Conservation (phyloP, 805 yeast genomes). For the Yarrowia phangngaensis region DNA sequence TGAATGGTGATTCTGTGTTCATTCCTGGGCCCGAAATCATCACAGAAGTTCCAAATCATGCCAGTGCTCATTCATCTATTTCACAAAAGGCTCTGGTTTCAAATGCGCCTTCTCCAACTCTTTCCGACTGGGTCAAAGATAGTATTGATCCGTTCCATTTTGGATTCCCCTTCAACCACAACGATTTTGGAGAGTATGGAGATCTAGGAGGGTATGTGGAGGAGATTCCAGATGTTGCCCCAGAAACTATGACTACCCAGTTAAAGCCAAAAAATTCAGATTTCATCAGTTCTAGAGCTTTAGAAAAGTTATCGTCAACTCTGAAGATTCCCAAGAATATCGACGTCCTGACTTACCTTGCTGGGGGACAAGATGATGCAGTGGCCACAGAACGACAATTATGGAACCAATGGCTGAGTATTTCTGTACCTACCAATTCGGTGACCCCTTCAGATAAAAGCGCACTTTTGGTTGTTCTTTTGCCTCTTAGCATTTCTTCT, state of each 20-base stretch:
- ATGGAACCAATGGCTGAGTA: constrained; percentile 26
- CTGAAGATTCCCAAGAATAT: constrained; percentile 18
- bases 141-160: constrained; percentile 21
- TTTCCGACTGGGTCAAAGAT: constrained; percentile 15
- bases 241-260: neutral
- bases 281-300: neutral
- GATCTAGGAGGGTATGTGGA: constrained; percentile 23
- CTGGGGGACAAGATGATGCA: constrained; percentile 26
- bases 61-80: constrained; percentile 12
- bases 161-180: constrained; percentile 15
- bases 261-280: neutral
- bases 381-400: constrained; percentile 19
- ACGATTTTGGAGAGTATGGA: constrained; percentile 13
- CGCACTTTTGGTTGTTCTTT: constrained; percentile 5
- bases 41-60: constrained; percentile 3
- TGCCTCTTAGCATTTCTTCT: constrained; percentile 12
- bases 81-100: constrained; percentile 9
- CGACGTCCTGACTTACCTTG: constrained; percentile 19
- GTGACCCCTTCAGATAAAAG: constrained; percentile 22
- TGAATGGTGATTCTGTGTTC: too few relatives aligned
- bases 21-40: too few relatives aligned
- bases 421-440: constrained; percentile 24
- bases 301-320: constrained; percentile 12
- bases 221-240: constrained; percentile 4
- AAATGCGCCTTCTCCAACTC: constrained; percentile 7